Conservation (phyloP, 345 rosid genomes). For the Cardamine resedifolia region DNA sequence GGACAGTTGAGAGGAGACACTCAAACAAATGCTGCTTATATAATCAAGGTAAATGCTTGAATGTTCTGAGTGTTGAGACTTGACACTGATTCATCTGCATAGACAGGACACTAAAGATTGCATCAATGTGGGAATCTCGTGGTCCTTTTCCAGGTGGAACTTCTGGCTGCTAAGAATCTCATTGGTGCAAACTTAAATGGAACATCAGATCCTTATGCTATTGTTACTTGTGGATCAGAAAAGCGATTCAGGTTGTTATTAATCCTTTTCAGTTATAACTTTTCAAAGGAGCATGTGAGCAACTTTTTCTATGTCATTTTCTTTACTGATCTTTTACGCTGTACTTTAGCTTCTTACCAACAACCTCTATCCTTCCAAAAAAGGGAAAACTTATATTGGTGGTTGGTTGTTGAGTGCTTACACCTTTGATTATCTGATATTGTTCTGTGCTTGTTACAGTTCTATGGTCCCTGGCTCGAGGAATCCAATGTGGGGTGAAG, state of each 20-base stretch:
- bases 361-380: constrained; percentile 9
- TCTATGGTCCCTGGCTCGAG: constrained; percentile 98
- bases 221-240: constrained; percentile 93
- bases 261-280: constrained; percentile 7
- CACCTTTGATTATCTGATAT: constrained; percentile 7
- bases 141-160: constrained; percentile 63
- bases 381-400: constrained; percentile 4
- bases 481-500: constrained; percentile 99
- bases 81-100: constrained; percentile 1
- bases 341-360: constrained; percentile 13
- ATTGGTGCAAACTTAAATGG: constrained; percentile 95
- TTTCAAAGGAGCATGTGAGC: constrained; percentile 22
- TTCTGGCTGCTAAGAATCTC: constrained; percentile 96
- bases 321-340: constrained; percentile 14
- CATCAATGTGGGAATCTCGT: neutral
- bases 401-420: constrained; percentile 21
- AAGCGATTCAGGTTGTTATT: constrained; percentile 82
- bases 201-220: constrained; percentile 96
- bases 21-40: constrained; percentile 68
- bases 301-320: constrained; percentile 7
- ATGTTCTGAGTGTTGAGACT: neutral
- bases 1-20: constrained; percentile 58
- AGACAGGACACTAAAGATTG: neutral
- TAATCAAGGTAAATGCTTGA: constrained; percentile 34
- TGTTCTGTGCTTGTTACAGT: constrained; percentile 46